Base-by-base conservation (phyloP, 768 basidiomycete genomes). In the Panus rudis region DNA sequence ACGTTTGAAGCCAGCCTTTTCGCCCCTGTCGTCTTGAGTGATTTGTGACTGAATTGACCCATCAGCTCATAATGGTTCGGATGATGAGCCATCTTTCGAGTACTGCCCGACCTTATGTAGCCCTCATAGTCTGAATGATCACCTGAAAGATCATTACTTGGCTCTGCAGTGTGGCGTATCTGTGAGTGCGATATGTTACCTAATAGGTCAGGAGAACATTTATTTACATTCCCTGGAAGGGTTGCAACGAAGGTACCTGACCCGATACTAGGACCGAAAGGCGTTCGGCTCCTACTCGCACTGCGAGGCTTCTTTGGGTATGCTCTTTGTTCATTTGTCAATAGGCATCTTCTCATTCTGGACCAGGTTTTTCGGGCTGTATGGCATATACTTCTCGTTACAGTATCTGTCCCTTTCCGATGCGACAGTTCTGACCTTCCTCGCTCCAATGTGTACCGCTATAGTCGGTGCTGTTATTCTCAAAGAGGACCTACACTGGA, bases 331-430 rank as follows among this genome's bases (percentile, higher is more conserved):
- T 13, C 16, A 30, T n/a, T n/a, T n/a, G n/a, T n/a, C n/a, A n/a
- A n/a, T n/a, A n/a, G n/a, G n/a, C n/a, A n/a, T n/a, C n/a, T n/a
- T n/a, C n/a, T n/a, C n/a, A n/a, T n/a, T n/a, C n/a, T 48, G 27
- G 4, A 43, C 1, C 41, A 87, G 83, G 2, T 93, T 89, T 58
- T 72, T 87, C 41, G 82, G 81, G 3, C 61, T 89, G 5, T 78
- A 76, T 44, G 78, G 80, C 14, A 64, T 76, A 16, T 85, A 84
- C 58, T 83, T 76, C 53, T 78, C 84, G 1, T 63, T 90, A 10
- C 71, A 79, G 59, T 86, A 82, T 59, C 71, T 92, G 3, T 83
- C 84, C 0, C 67, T 92, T 0, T 82, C 84, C 1, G 90, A 92
- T 57, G 77, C 85, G 0, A 81, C 79, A 0, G 83, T 85, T 4